Percentiles rank a stretch among this genome's conserved stretches.
These are phyloP conservation scores for Malassezia furfur DNA, from an alignment of 1,284 basidiomycete species.

Conservation along the genomic window DNA sequence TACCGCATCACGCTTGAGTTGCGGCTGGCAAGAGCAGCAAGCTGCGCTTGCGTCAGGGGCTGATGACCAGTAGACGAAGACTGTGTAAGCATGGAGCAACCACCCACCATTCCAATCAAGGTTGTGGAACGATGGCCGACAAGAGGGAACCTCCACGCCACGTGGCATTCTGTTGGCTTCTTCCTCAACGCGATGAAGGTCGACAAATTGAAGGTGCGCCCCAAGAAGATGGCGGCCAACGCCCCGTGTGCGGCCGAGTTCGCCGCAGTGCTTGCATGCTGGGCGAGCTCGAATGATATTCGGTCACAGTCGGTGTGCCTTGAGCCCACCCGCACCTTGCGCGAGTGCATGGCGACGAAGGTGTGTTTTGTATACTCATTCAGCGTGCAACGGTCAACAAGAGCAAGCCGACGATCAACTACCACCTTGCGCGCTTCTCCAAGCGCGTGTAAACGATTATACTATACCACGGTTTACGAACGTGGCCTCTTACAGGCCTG, in stretches of 20 bases:
- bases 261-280: conserved; percentile 75
- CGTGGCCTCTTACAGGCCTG: too few species aligned
- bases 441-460: conserved; percentile 26
- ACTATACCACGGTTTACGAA: background rate
- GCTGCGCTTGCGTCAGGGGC: conserved; percentile 18
- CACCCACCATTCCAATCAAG: conserved; percentile 6
- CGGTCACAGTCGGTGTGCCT: conserved; percentile 59
- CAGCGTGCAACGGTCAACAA: background rate
- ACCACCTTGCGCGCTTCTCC: conserved; percentile 41
- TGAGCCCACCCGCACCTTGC: conserved; percentile 60
- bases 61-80: conserved; percentile 6
- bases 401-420: conserved; percentile 44
- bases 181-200: conserved; percentile 29
- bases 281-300: conserved; percentile 71
- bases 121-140: background rate
- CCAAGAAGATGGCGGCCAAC: conserved; percentile 60
- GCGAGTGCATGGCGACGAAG: conserved; percentile 75
- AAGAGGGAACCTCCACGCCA: background rate
- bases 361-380: conserved; percentile 53
- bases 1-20: conserved; percentile 20
- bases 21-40: conserved; percentile 19
- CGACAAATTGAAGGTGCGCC: conserved; percentile 49
- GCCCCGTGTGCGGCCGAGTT: conserved; percentile 68
- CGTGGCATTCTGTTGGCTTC: conserved; percentile 1
- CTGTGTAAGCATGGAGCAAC: conserved; percentile 1